Evolutionary conservation across 768 basidiomycete species (phyloP).

Genomic region (Suillus spraguei): DNA sequence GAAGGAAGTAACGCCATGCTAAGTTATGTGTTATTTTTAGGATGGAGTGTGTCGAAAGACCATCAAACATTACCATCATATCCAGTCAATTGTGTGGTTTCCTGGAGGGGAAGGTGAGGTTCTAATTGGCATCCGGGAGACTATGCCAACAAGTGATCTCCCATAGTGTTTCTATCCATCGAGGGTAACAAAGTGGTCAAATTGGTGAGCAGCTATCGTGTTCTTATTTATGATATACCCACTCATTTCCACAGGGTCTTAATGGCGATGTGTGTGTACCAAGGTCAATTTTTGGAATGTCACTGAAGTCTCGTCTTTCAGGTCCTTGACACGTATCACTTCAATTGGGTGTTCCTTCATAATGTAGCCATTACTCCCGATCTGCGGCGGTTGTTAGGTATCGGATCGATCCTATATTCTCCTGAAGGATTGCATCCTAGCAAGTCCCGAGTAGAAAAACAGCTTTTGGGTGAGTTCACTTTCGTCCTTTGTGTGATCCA

Average conservation of each 20-base stretch:
- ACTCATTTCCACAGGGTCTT: constrained; percentile 46
- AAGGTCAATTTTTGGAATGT: neutral
- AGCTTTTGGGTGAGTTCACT: constrained; percentile 60
- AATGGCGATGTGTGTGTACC: constrained; percentile 50
- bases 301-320: constrained; percentile 22
- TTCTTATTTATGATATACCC: constrained; percentile 11
- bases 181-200: constrained; percentile 64
- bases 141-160: neutral
- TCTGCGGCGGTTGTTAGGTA: too few species aligned
- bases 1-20: too few species aligned
- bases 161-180: constrained; percentile 67
- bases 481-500: neutral
- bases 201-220: constrained; percentile 44
- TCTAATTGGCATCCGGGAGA: neutral
- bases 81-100: constrained; percentile 72
- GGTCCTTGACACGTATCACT: too few species aligned
- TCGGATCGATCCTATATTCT: constrained; percentile 66
- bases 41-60: constrained; percentile 70
- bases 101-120: constrained; percentile 59
- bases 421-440: constrained; percentile 65
- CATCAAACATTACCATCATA: constrained; percentile 54
- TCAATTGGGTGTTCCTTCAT: too few species aligned
- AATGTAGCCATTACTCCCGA: too few species aligned
- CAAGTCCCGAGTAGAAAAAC: constrained; percentile 70
- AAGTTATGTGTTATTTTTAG: constrained; percentile 36